These are phyloP conservation scores for Ashbya aceris DNA, from an alignment of 1,139 yeast species.

Conservation along the genomic window DNA sequence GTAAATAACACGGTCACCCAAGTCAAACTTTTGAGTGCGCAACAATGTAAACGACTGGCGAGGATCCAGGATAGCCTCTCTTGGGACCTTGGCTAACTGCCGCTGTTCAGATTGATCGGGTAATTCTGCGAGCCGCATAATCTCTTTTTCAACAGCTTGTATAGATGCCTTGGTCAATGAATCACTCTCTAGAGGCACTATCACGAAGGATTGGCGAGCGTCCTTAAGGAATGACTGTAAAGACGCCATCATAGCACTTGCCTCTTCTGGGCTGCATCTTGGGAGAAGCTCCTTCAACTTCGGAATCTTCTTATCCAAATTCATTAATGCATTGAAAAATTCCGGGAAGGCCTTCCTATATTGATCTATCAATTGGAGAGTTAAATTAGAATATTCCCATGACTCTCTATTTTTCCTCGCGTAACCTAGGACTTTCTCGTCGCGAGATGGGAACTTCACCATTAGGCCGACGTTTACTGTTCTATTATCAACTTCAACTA, in stretches of 20 bases:
- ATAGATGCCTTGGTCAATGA: conserved; percentile 62
- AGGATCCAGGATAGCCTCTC: conserved; percentile 75
- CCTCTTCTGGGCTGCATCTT: conserved; percentile 30
- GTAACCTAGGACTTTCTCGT: conserved; percentile 82
- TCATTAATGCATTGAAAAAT: conserved; percentile 36
- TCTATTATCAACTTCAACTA: conserved; percentile 47
- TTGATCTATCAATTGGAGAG: conserved; percentile 54
- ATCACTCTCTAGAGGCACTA: conserved; percentile 72
- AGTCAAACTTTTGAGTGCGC: conserved; percentile 63
- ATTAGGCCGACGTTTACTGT: conserved; percentile 75
- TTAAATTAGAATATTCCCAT: conserved; percentile 81
- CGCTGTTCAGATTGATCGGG: conserved; percentile 39
- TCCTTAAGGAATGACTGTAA: conserved; percentile 52
- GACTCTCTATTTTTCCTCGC: conserved; percentile 56
- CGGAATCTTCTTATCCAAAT: conserved; percentile 33
- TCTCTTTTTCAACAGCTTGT: conserved; percentile 56
- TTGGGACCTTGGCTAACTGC: conserved; percentile 75
- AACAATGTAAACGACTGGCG: conserved; percentile 62
- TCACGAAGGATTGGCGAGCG: conserved; percentile 45
- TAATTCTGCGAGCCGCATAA: conserved; percentile 40
- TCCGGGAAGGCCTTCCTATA: conserved; percentile 56
- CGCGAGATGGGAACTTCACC: conserved; percentile 69
- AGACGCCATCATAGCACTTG: conserved; percentile 37
- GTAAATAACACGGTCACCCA: conserved; percentile 87
- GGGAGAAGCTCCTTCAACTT: conserved; percentile 35